Evolutionary conservation across 805 yeast genomes (phyloP).

Genomic region (Debaryomyces tyrocola): DNA sequence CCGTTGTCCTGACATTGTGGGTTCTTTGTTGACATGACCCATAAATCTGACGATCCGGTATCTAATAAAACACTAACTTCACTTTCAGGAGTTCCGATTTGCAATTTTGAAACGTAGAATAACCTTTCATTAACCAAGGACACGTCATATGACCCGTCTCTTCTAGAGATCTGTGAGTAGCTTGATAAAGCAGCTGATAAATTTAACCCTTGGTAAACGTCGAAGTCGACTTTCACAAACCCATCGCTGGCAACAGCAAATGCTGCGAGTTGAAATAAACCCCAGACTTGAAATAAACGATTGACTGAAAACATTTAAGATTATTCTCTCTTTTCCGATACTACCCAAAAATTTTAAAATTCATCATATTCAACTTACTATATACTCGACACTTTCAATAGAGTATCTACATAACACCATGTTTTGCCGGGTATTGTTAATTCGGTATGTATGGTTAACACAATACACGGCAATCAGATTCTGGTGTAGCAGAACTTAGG

Average conservation of each 20-base stretch:
- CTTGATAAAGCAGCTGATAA: constrained; percentile 16
- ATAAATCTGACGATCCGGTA: constrained; percentile 33
- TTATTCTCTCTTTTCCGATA: not conserved
- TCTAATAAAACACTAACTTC: constrained; percentile 27
- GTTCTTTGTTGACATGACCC: constrained; percentile 23
- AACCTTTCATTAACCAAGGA: constrained; percentile 8
- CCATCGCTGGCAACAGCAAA: constrained; percentile 15
- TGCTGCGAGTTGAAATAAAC: constrained; percentile 4
- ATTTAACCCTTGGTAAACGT: constrained; percentile 21
- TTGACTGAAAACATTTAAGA: constrained; percentile 2
- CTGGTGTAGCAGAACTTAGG: not conserved
- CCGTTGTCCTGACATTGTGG: constrained; percentile 23
- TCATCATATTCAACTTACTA: not conserved
- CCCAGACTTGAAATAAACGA: constrained; percentile 6
- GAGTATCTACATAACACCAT: no score
- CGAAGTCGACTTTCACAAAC: constrained; percentile 22
- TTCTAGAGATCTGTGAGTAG: not conserved
- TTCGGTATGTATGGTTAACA: no score
- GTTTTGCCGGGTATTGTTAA: no score
- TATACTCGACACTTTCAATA: not conserved
- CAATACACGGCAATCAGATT: not conserved
- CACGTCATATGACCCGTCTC: constrained; percentile 8
- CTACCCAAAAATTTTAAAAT: not conserved
- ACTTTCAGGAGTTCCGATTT: constrained; percentile 20
- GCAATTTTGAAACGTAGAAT: constrained; percentile 15